Evolutionary conservation across 129 eudicot genomes (phyloP).

Genomic region (Helianthus tuberosus): DNA sequence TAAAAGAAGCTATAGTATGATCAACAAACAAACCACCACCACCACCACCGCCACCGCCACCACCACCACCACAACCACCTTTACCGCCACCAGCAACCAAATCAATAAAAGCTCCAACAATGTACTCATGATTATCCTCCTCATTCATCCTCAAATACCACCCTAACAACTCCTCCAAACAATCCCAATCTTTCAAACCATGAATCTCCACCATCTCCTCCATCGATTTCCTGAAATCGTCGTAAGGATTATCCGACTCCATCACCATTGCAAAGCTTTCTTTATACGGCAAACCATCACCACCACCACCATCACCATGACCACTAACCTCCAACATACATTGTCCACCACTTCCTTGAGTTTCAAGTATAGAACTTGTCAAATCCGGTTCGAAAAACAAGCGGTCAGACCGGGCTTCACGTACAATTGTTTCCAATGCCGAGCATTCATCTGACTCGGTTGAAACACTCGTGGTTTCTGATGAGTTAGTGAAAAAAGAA

Average conservation of each 20-base stretch:
- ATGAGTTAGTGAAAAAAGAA: constrained; percentile 57
- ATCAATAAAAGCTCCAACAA: constrained; percentile 84
- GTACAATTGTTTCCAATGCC: constrained; percentile 55
- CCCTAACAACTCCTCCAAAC: constrained; percentile 69
- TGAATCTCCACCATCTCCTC: constrained; percentile 83
- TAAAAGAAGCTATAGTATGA: constrained; percentile 34
- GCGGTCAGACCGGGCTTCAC: constrained; percentile 56
- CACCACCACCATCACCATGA: no score
- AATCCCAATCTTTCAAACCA: constrained; percentile 75
- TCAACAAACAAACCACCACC: constrained; percentile 22
- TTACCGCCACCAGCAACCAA: constrained; percentile 47
- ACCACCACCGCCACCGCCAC: neutral
- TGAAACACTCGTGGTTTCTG: constrained; percentile 54
- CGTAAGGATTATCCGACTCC: constrained; percentile 79
- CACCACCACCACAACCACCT: constrained; percentile 25
- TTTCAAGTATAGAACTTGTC: constrained; percentile 41
- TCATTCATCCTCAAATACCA: constrained; percentile 91
- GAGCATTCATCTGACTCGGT: constrained; percentile 40
- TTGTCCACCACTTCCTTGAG: constrained; percentile 21
- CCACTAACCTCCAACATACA: constrained; percentile 7
- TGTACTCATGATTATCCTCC: constrained; percentile 65
- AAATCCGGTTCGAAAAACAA: constrained; percentile 68
- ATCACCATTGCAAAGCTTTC: constrained; percentile 65
- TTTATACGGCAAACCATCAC: constrained; percentile 38
- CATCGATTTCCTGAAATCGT: constrained; percentile 89